These are phyloP conservation scores for Linderina pennispora DNA, from an alignment of 192 early-diverging fungal genomes.

Conservation along the genomic window DNA sequence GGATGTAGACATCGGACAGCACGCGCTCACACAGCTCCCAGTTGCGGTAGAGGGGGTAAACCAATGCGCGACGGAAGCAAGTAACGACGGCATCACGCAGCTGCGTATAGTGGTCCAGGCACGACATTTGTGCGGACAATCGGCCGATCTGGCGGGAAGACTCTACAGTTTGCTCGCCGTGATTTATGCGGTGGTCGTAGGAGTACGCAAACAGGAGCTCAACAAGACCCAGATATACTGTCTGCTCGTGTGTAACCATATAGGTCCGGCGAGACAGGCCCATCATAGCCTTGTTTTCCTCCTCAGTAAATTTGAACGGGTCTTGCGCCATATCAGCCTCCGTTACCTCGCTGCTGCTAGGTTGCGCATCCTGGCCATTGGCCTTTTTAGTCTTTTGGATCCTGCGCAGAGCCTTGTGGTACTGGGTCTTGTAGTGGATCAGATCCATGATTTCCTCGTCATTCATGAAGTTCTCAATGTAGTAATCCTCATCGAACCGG, in stretches of 20 bases:
- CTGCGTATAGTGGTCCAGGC: conserved; percentile 63
- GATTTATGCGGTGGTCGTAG: conserved; percentile 78
- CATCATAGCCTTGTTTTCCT: conserved; percentile 68
- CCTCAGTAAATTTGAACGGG: conserved; percentile 66
- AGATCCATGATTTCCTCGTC: conserved; percentile 79
- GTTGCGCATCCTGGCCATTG: no score
- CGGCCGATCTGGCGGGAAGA: conserved; percentile 88
- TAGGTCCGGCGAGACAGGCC: conserved; percentile 73
- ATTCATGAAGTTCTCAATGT: conserved; percentile 80
- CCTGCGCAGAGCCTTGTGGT: conserved; percentile 55
- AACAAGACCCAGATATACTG: conserved; percentile 79
- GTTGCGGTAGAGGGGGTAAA: conserved; percentile 82
- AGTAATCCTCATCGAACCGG: conserved; percentile 91
- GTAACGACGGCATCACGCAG: conserved; percentile 57
- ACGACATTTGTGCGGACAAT: conserved; percentile 68
- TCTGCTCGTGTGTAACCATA: conserved; percentile 56
- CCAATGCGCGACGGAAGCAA: conserved; percentile 71
- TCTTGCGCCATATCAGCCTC: background rate
- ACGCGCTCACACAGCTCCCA: conserved; percentile 67
- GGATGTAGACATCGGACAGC: conserved; percentile 72
- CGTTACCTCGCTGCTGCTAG: background rate
- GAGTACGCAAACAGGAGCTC: conserved; percentile 90
- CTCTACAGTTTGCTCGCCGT: conserved; percentile 83
- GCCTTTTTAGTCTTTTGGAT: conserved; percentile 50
- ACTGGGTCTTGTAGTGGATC: conserved; percentile 66